phyloP scores from a whole-genome alignment of 306 rosid species.

The Begonia peltatifolia region DNA sequence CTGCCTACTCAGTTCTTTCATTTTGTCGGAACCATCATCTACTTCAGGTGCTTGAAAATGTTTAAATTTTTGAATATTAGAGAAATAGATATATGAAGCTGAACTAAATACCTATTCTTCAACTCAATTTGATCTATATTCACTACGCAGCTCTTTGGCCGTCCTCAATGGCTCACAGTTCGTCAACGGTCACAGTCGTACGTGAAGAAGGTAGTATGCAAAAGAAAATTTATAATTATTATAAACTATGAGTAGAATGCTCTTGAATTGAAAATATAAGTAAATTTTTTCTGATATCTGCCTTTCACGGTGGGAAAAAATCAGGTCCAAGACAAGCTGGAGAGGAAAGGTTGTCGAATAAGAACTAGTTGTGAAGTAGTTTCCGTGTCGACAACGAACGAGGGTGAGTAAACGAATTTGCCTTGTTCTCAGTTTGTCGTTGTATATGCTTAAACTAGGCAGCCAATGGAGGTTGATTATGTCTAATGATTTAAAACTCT shows the following conservation, averaged over 20 bases:
- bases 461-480: no score
- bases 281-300: slow-evolving; percentile 1
- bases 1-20: slow-evolving; percentile 73
- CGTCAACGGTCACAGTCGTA: slow-evolving; percentile 58
- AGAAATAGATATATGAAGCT: no score
- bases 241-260: no score
- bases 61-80: no score
- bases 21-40: slow-evolving; percentile 76
- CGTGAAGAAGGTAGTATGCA: slow-evolving; percentile 32
- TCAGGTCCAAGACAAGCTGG: slow-evolving; percentile 63
- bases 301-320: neutral
- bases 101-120: no score
- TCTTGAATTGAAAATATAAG: neutral
- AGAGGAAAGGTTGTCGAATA: slow-evolving; percentile 45
- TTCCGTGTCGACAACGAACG: slow-evolving; percentile 34
- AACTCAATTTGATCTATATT: neutral
- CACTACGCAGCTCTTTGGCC: slow-evolving; percentile 49
- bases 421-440: neutral
- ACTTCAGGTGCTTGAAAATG: slow-evolving; percentile 42
- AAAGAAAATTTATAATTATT: no score
- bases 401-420: slow-evolving; percentile 25
- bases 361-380: slow-evolving; percentile 36
- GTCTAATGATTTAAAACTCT: neutral
- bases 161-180: slow-evolving; percentile 91
- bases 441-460: no score